Evolutionary conservation across 495 filamentous ascomycete species (phyloP).

Genomic region (Elaphomyces granulatus): DNA sequence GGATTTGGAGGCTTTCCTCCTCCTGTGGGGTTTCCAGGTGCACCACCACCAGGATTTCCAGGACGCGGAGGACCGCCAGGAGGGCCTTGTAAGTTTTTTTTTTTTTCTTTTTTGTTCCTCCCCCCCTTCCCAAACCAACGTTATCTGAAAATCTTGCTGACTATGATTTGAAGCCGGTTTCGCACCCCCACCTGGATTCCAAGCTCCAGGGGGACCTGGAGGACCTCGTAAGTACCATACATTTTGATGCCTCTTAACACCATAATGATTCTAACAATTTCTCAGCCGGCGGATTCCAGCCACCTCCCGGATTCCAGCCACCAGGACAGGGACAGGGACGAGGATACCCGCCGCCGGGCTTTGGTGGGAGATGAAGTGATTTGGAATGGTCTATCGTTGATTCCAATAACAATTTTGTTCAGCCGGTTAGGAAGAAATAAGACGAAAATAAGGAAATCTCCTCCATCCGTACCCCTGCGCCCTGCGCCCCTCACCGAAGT

Average conservation of each 20-base stretch:
- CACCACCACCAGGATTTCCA: slow-evolving; percentile 58
- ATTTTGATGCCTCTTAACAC: background rate
- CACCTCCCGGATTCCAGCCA: slow-evolving; percentile 56
- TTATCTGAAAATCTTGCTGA: slow-evolving; percentile 7
- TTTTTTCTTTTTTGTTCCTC: slow-evolving; percentile 1
- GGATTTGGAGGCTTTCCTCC: slow-evolving; percentile 43
- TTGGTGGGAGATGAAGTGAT: slow-evolving; percentile 51
- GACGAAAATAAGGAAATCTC: too few relatives aligned
- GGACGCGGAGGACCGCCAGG: slow-evolving; percentile 55
- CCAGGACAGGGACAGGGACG: slow-evolving; percentile 41
- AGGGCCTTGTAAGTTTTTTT: slow-evolving; percentile 42
- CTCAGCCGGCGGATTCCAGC: slow-evolving; percentile 46
- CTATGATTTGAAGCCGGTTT: slow-evolving; percentile 32
- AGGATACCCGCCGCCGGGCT: slow-evolving; percentile 64
- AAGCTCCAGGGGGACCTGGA: slow-evolving; percentile 27
- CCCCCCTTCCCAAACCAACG: background rate
- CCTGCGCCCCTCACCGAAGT: too few relatives aligned
- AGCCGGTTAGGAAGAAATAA: too few relatives aligned
- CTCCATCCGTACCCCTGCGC: too few relatives aligned
- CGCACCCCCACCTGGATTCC: slow-evolving; percentile 52
- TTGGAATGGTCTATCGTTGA: too few relatives aligned
- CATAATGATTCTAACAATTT: slow-evolving; percentile 7
- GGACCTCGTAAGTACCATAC: slow-evolving; percentile 40
- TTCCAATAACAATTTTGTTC: too few relatives aligned
- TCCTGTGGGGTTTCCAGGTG: slow-evolving; percentile 52